Conservation (phyloP, 169 alveolate species). For the Cryptosporidium canis region DNA sequence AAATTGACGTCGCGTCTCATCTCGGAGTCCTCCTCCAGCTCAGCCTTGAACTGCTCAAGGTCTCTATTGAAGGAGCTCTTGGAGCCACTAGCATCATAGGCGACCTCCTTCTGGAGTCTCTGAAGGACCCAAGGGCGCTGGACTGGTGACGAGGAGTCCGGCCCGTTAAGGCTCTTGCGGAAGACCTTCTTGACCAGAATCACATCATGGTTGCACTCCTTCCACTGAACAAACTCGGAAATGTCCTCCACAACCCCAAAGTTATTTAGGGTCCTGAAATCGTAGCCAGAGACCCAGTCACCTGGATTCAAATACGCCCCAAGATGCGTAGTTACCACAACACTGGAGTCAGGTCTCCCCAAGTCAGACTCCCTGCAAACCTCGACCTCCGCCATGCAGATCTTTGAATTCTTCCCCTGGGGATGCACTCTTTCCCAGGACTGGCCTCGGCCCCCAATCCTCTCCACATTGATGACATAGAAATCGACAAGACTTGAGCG, state of each 20-base stretch:
- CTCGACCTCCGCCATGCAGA: constrained; percentile 69
- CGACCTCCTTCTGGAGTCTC: constrained; percentile 68
- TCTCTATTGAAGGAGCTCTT: constrained; percentile 73
- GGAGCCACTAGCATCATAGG: not conserved
- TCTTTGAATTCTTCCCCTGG: not conserved
- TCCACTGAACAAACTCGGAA: constrained; percentile 55
- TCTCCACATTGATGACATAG: constrained; percentile 60
- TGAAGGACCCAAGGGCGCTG: constrained; percentile 75
- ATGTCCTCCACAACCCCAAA: constrained; percentile 53
- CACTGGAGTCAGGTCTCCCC: constrained; percentile 75
- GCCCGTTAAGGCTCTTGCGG: constrained; percentile 74
- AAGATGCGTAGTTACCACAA: constrained; percentile 83
- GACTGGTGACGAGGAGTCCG: constrained; percentile 2
- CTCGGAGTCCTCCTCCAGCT: constrained; percentile 88
- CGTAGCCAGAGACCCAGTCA: constrained; percentile 89
- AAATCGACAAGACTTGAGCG: constrained; percentile 62
- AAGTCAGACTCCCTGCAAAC: constrained; percentile 67
- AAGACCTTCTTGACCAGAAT: constrained; percentile 81
- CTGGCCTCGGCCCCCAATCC: not conserved
- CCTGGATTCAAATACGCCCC: constrained; percentile 86
- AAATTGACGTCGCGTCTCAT: constrained; percentile 84
- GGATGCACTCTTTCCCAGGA: not conserved
- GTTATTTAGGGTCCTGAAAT: constrained; percentile 78
- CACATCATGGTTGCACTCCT: constrained; percentile 79
- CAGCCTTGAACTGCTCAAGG: constrained; percentile 87